Base-by-base conservation (phyloP, 2,329 filamentous ascomycete genomes). In the Madurella mycetomatis region DNA sequence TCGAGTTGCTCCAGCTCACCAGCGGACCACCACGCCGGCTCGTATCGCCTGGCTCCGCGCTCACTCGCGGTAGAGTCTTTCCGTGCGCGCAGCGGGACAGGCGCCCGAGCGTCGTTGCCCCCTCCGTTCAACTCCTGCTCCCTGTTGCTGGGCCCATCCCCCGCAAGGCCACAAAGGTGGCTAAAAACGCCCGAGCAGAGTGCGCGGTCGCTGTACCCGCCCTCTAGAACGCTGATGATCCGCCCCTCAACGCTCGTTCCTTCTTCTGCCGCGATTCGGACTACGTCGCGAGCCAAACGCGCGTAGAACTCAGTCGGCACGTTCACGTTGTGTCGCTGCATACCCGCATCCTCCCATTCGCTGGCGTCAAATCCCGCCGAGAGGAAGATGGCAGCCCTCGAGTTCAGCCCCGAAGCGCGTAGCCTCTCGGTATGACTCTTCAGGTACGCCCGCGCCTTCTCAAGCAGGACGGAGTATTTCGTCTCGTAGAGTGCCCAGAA, bases 251-350 rank as follows among this genome's bases (percentile, higher is more conserved):
- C 88, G 30, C 82, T 80, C 1, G 89, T 81, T 1, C 81, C 88
- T 63, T 89, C 85, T 67, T 96, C 91, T 41, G 88, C 81, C 0
- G 95, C 88, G 55, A 99, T 76, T 46, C 81, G 84, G 13, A 95
- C 86, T 2, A 96, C 82, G 66, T 99, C 94, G 43, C 85, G 81
- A 0, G 92, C 92, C 60, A 99, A 87, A 1, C 88, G 84, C 47
- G 94, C 94, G 67, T 97, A 99, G 68, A 99, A 99, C 50, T 92
- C 90, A 0, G 92, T 99, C 0, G 94, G 92, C 2, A 99, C 94
- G 66, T 96, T 96, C 65, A 96, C 92, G 54, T 88, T 87, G 70
- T 99, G 94, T 45, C 94, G 82, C 71, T 99, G 94, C 94, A 99
- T 99, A 2, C 90, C 90, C 4, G 82, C 77, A 16, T 88, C 85